Base-by-base conservation (phyloP, 2,329 filamentous ascomycete genomes). In the Coniochaeta ligniaria region DNA sequence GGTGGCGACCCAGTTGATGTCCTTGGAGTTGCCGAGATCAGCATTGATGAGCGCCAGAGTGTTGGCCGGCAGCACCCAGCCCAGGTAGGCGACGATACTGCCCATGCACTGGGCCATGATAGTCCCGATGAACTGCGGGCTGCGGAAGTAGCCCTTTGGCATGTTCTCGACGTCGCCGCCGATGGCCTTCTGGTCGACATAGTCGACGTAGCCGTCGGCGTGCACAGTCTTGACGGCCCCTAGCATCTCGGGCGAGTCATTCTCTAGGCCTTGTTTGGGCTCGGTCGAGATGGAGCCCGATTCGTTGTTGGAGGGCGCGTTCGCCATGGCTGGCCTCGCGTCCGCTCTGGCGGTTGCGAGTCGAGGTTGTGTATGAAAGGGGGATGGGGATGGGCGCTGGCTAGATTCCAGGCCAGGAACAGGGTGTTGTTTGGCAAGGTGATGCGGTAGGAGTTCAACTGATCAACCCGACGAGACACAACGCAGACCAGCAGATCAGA, bases 1-100 rank as follows among this genome's bases (percentile, higher is more conserved):
- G 0, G 80, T 83, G 9, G 79, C 80, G 0, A 78, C 78, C 81
- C 80, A 83, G 4, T 78, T 75, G 60, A 86, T 85, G 2, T 70
- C 64, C 26, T 63, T 59, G 4, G 71, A 72, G 57, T 66, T 67
- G 1, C 71, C 71, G 33, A 74, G 64, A 57, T 73, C 71, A 26
- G 65, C 67, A 36, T 73, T 71, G 64, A 73, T 72, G 31, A 71
- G 69, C 9, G 63, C 38, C 68, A 73, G 64, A 1, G 72, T 74
- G 62, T 73, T 75, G 24, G 71, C 71, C 1, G 72, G 71, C 38
- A 74, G 63, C 3, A 74, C 71, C 71, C 71, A 75, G 57, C 70
- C 69, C 26, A 74, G 62, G 59, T 73, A 74, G 36, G 70, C 72
- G 56, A 68, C 70, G 54, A 72, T 72, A 57, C 67, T 73, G 16